Evolutionary conservation across 495 filamentous ascomycete species (phyloP).

Genomic region (Penicillium malachiteum): DNA sequence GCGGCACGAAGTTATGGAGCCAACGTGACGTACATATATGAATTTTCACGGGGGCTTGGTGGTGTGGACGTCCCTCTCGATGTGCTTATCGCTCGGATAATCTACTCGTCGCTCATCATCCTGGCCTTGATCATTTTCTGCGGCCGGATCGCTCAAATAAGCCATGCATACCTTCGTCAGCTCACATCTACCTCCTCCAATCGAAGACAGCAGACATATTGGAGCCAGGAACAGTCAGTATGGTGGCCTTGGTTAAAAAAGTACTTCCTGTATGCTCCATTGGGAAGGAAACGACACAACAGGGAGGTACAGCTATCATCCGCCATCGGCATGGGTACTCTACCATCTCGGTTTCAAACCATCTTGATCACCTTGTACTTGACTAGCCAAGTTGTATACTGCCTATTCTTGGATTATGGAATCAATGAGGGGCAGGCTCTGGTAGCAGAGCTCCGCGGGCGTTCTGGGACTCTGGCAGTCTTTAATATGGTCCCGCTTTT

Average conservation of each 20-base stretch:
- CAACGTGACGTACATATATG: conserved; percentile 44
- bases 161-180: conserved; percentile 68
- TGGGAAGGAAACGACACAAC: conserved; percentile 83
- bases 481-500: conserved; percentile 93
- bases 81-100: conserved; percentile 40
- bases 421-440: conserved; percentile 46
- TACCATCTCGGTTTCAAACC: conserved; percentile 83
- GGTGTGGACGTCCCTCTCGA: conserved; percentile 48
- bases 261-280: conserved; percentile 76
- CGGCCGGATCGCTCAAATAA: conserved; percentile 58
- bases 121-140: conserved; percentile 54
- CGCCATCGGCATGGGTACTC: conserved; percentile 83
- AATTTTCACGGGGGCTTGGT: conserved; percentile 42
- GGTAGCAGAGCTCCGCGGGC: conserved; percentile 71
- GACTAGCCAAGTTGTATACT: conserved; percentile 75
- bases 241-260: conserved; percentile 75
- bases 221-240: conserved; percentile 62
- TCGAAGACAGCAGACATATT: conserved; percentile 53
- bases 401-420: conserved; percentile 68
- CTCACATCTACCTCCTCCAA: conserved; percentile 61
- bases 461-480: conserved; percentile 76
- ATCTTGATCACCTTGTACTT: conserved; percentile 72
- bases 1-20: conserved; percentile 34
- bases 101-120: conserved; percentile 46
- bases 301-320: conserved; percentile 80